Conservation (phyloP, 441 rosid genomes). For the Mallotus japonicus region DNA sequence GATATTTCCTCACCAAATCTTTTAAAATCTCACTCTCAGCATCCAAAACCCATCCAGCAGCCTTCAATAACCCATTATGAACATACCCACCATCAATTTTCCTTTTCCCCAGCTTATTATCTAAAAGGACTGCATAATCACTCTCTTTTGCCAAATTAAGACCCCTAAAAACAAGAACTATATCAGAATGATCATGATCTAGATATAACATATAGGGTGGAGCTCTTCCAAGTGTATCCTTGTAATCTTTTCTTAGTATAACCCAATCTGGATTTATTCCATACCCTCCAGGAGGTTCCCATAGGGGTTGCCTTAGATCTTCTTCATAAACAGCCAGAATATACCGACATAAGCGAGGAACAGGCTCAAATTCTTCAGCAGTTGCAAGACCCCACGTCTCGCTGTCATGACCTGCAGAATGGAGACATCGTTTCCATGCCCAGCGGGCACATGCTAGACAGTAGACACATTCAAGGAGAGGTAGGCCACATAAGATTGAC, state of each 20-base stretch:
- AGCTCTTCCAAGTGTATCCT: slow-evolving; percentile 64
- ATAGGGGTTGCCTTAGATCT: slow-evolving; percentile 65
- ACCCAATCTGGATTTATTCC: slow-evolving; percentile 75
- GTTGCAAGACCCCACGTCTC: slow-evolving; percentile 84
- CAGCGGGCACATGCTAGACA: slow-evolving; percentile 90
- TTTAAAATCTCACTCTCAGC: slow-evolving; percentile 65
- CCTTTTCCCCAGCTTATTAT: slow-evolving; percentile 71
- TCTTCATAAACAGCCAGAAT: slow-evolving; percentile 81
- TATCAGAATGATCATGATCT: slow-evolving; percentile 68
- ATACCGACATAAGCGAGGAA: slow-evolving; percentile 74
- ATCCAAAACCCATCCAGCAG: slow-evolving; percentile 77
- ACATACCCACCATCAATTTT: slow-evolving; percentile 88
- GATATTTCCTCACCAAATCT: slow-evolving; percentile 54
- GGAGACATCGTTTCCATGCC: slow-evolving; percentile 86
- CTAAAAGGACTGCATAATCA: slow-evolving; percentile 77
- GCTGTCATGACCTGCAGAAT: slow-evolving; percentile 86
- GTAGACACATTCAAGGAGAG: slow-evolving; percentile 84
- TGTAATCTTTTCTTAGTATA: slow-evolving; percentile 51
- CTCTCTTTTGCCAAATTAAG: slow-evolving; percentile 82
- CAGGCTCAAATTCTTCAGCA: slow-evolving; percentile 76
- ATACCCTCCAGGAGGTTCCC: slow-evolving; percentile 92
- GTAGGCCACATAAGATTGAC: slow-evolving; percentile 83
- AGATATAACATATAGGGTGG: slow-evolving; percentile 76
- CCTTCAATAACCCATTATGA: slow-evolving; percentile 78
- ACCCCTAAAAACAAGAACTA: slow-evolving; percentile 74